Conservation (phyloP, 1,284 basidiomycete genomes). For the Schizopora paradoxa region DNA sequence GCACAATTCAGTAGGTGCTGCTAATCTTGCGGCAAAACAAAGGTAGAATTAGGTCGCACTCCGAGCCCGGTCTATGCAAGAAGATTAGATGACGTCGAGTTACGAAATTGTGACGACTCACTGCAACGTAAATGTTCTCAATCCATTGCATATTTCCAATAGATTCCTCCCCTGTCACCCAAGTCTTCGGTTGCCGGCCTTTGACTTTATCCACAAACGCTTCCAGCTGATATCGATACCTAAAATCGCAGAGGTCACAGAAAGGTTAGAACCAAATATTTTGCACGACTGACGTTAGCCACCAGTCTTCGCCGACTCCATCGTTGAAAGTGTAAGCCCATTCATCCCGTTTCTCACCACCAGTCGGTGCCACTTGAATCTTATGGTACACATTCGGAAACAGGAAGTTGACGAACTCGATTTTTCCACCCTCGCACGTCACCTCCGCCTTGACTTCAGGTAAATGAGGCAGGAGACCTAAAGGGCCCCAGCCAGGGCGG, state of each 20-base stretch:
- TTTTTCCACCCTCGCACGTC: conserved; percentile 35
- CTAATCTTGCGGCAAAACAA: too few relatives aligned
- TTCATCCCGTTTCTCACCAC: conserved; percentile 32
- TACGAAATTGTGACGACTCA: conserved; percentile 18
- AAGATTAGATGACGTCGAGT: neutral
- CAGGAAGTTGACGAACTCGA: conserved; percentile 36
- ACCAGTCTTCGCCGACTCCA: conserved; percentile 46
- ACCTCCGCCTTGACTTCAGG: conserved; percentile 31
- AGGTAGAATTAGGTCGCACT: conserved; percentile 28
- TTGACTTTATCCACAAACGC: conserved; percentile 51
- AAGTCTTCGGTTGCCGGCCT: conserved; percentile 43
- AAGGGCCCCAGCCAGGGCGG: conserved; percentile 26
- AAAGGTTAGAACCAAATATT: neutral
- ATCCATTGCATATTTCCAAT: conserved; percentile 47
- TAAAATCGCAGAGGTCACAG: conserved; percentile 17
- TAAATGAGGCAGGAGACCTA: conserved; percentile 30
- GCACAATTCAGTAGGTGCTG: too few relatives aligned
- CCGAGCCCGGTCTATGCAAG: conserved; percentile 31
- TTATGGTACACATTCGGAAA: conserved; percentile 34
- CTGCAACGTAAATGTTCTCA: conserved; percentile 52
- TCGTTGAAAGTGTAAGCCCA: conserved; percentile 40
- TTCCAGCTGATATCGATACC: conserved; percentile 55
- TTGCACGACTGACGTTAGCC: conserved; percentile 39
- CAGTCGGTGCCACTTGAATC: conserved; percentile 31
- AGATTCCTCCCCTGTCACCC: conserved; percentile 47